These are phyloP conservation scores for Tephrocybe rancida DNA, from an alignment of 768 basidiomycete genomes.

Conservation along the genomic window DNA sequence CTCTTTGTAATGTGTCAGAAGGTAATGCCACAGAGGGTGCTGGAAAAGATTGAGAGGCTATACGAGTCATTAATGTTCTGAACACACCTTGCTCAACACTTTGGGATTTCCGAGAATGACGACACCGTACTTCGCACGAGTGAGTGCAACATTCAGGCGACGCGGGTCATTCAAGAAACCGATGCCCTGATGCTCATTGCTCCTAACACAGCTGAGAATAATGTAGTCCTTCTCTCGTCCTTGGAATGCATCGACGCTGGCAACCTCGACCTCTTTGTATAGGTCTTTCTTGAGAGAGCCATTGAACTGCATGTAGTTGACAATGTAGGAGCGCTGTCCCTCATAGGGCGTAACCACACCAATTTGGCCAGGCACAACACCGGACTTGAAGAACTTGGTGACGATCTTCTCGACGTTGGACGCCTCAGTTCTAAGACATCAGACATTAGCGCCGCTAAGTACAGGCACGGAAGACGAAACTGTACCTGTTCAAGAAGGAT, in stretches of 20 bases:
- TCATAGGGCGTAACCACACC: conserved; percentile 99
- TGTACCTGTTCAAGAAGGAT: conserved; percentile 92
- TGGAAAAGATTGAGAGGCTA: conserved; percentile 32
- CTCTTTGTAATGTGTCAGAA: conserved; percentile 98
- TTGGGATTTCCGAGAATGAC: conserved; percentile 99
- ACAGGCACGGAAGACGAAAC: background rate
- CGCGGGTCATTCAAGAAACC: conserved; percentile 99
- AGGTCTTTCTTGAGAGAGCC: conserved; percentile 99
- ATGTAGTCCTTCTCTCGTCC: conserved; percentile 99
- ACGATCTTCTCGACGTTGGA: conserved; percentile 99
- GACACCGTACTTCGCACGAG: conserved; percentile 96
- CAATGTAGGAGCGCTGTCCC: conserved; percentile 97
- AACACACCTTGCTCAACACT: conserved; percentile 92
- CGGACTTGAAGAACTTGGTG: conserved; percentile 99
- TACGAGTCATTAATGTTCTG: background rate
- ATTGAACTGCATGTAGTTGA: conserved; percentile 99
- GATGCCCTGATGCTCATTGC: conserved; percentile 99
- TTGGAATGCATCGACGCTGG: conserved; percentile 98
- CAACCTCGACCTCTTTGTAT: conserved; percentile 99
- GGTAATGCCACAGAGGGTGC: conserved; percentile 99
- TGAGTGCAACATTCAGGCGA: conserved; percentile 94
- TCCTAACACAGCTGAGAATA: conserved; percentile 95
- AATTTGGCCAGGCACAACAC: conserved; percentile 93
- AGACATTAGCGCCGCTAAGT: background rate
- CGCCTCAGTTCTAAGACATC: conserved; percentile 80